phyloP scores from a whole-genome alignment of 345 rosid species.

The Gossypium thurberi region DNA sequence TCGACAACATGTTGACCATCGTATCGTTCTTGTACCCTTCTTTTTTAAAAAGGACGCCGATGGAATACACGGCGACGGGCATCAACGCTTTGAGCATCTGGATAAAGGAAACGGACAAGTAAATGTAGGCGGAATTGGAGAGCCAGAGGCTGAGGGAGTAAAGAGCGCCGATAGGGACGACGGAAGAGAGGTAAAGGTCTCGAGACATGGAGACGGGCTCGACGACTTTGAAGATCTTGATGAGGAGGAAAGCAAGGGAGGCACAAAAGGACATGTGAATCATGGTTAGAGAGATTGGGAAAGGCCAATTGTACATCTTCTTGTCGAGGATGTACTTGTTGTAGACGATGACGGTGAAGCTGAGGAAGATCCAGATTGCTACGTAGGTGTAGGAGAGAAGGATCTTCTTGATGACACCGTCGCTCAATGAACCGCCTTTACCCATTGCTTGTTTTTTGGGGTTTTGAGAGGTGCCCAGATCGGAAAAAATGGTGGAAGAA shows the following conservation, averaged over 20 bases:
- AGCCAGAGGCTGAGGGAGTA: constrained; percentile 91
- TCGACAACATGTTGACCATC: constrained; percentile 84
- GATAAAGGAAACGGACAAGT: constrained; percentile 91
- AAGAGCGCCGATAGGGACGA: constrained; percentile 86
- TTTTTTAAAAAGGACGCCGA: constrained; percentile 65
- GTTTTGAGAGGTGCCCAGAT: constrained; percentile 4
- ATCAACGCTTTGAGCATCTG: constrained; percentile 96
- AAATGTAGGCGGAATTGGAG: constrained; percentile 90
- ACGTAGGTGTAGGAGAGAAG: constrained; percentile 87
- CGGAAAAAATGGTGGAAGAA: constrained; percentile 13
- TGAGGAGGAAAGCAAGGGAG: constrained; percentile 67
- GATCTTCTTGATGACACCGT: constrained; percentile 76
- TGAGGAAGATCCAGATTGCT: constrained; percentile 92
- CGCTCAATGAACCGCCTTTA: constrained; percentile 81
- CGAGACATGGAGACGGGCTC: constrained; percentile 87
- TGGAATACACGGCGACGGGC: constrained; percentile 96
- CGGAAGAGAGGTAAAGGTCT: constrained; percentile 74
- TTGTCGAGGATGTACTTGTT: constrained; percentile 97
- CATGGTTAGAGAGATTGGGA: constrained; percentile 92
- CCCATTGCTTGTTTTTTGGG: constrained; percentile 42
- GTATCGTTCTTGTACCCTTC: constrained; percentile 61
- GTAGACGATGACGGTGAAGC: constrained; percentile 96
- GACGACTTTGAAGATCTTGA: constrained; percentile 81
- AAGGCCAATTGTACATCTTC: constrained; percentile 98
- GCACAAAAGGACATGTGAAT: constrained; percentile 98